Conservation (phyloP, 257 asterid genomes). For the Solanum peruvianum region DNA sequence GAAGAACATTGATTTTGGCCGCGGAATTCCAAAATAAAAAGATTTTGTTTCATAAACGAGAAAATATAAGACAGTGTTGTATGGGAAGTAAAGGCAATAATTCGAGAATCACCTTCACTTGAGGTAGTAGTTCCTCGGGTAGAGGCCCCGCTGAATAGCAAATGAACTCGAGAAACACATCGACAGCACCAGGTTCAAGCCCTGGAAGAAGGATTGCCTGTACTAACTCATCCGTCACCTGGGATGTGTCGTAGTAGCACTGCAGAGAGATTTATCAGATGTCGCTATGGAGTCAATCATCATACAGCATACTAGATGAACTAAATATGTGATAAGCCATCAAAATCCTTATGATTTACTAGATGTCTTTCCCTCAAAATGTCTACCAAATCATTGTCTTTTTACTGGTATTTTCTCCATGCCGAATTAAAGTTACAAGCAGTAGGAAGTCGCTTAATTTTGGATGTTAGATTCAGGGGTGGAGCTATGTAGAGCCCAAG, state of each 20-base stretch:
- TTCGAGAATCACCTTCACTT: constrained; percentile 47
- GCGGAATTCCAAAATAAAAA: not conserved
- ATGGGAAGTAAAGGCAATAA: not conserved
- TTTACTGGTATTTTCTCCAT: not conserved
- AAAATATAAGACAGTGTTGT: not conserved
- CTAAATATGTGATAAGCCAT: not conserved
- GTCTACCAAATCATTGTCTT: not conserved
- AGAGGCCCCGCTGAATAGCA: constrained; percentile 96
- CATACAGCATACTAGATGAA: not conserved
- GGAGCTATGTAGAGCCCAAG: not conserved
- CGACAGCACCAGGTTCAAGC: constrained; percentile 82
- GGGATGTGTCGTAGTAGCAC: constrained; percentile 87
- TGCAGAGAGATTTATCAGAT: constrained; percentile 14
- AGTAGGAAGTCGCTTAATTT: not conserved
- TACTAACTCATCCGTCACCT: constrained; percentile 90
- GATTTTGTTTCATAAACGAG: not conserved
- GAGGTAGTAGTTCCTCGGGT: constrained; percentile 89
- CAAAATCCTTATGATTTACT: not conserved
- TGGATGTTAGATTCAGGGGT: not conserved
- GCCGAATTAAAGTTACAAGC: not conserved
- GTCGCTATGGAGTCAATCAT: not conserved
- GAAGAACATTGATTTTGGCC: not conserved
- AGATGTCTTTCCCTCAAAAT: not conserved
- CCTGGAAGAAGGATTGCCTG: constrained; percentile 80
- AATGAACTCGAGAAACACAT: constrained; percentile 94